Evolutionary conservation across 805 yeast genomes (phyloP).

Genomic region (Diddensiella santjacobensis): DNA sequence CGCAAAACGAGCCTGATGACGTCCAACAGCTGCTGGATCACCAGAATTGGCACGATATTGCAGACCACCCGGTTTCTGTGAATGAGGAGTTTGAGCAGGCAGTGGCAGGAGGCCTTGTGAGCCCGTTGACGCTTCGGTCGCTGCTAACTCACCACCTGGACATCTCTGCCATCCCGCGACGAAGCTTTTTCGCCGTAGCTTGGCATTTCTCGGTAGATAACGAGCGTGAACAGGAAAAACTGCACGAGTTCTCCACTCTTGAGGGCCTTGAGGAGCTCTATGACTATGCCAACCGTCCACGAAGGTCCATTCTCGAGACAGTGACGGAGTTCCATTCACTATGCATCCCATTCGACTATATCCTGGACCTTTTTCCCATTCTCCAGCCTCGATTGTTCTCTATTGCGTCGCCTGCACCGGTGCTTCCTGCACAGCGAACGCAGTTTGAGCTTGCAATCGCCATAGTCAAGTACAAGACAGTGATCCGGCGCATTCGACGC

Average conservation of each 20-base stretch:
- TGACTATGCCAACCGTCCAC: slow-evolving; percentile 89
- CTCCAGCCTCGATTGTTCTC: slow-evolving; percentile 82
- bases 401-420: slow-evolving; percentile 55
- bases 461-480: slow-evolving; percentile 80
- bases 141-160: slow-evolving; percentile 79
- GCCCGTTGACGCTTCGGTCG: slow-evolving; percentile 62
- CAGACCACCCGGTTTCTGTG: slow-evolving; percentile 54
- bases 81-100: slow-evolving; percentile 32
- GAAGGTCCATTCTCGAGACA: slow-evolving; percentile 82
- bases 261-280: slow-evolving; percentile 78
- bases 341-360: slow-evolving; percentile 66
- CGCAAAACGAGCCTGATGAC: slow-evolving; percentile 59
- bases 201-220: slow-evolving; percentile 72
- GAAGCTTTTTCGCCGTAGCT: slow-evolving; percentile 70
- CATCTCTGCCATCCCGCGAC: slow-evolving; percentile 73
- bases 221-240: slow-evolving; percentile 67
- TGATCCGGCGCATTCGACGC: slow-evolving; percentile 64
- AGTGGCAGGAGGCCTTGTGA: slow-evolving; percentile 46
- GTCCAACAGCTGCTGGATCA: slow-evolving; percentile 62
- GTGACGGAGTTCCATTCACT: slow-evolving; percentile 76
- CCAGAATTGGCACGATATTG: slow-evolving; percentile 72
- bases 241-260: slow-evolving; percentile 64
- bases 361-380: slow-evolving; percentile 73
- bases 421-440: slow-evolving; percentile 6
- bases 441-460: slow-evolving; percentile 71